Evolutionary conservation across 352 stramenopile species (phyloP).

Genomic region (Phytophthora pisi): DNA sequence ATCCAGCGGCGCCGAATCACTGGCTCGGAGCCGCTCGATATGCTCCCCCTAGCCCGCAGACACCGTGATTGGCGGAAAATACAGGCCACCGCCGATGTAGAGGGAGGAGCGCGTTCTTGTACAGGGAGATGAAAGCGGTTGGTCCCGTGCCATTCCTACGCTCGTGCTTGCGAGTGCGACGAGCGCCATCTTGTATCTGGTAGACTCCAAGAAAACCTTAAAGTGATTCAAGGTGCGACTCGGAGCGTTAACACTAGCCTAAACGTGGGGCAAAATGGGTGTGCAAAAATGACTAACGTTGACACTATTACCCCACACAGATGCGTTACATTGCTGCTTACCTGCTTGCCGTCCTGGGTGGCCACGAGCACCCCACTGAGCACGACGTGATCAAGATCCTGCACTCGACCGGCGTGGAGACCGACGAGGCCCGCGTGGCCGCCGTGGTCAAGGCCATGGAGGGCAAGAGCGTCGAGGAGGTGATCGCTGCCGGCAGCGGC

Average conservation of each 20-base stretch:
- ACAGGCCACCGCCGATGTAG: conserved; percentile 36
- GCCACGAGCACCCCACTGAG: conserved; percentile 88
- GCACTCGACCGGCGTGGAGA: conserved; percentile 88
- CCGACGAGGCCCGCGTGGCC: conserved; percentile 70
- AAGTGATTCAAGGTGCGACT: conserved; percentile 91
- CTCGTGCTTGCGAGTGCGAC: conserved; percentile 4
- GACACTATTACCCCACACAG: conserved; percentile 34
- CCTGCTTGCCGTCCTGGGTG: conserved; percentile 95
- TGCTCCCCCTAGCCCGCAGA: background rate
- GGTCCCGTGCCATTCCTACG: conserved; percentile 38
- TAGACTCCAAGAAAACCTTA: conserved; percentile 87
- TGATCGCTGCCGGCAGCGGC: conserved; percentile 80
- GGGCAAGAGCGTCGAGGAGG: conserved; percentile 83
- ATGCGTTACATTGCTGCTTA: conserved; percentile 98
- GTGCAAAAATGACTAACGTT: conserved; percentile 17
- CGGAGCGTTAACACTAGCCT: background rate
- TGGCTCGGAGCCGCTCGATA: conserved; percentile 32
- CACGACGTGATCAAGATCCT: conserved; percentile 94
- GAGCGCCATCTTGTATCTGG: conserved; percentile 89
- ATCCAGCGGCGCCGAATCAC: conserved; percentile 28
- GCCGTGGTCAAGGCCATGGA: conserved; percentile 84
- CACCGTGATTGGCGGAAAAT: conserved; percentile 46
- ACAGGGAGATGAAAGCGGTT: conserved; percentile 53
- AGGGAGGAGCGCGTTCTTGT: conserved; percentile 44
- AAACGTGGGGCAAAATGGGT: background rate